phyloP scores from a whole-genome alignment of 2,329 filamentous ascomycete species.

The Neopestalotiopsis rosae region DNA sequence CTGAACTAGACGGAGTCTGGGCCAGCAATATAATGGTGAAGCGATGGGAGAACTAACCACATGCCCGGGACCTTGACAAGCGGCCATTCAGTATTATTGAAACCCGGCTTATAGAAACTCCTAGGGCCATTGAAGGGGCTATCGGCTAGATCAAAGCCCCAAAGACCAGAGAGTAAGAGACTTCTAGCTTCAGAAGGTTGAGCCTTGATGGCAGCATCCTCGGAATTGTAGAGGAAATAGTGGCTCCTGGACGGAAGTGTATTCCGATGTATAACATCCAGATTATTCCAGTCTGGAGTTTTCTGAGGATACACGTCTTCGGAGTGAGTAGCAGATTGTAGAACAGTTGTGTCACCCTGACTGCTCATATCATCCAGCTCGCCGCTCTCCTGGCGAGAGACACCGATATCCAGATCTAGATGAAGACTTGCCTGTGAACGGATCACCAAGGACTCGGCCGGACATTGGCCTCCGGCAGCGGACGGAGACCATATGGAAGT shows the following conservation, averaged over 20 bases:
- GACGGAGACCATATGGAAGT: not conserved
- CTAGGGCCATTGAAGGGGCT: slow-evolving; percentile 52
- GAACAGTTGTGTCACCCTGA: not conserved
- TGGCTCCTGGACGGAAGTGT: slow-evolving; percentile 61
- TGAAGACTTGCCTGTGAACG: slow-evolving; percentile 13
- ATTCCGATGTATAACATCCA: slow-evolving; percentile 63
- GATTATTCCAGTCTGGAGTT: slow-evolving; percentile 66
- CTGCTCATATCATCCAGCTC: not conserved
- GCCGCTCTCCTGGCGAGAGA: not conserved
- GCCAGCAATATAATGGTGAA: not conserved
- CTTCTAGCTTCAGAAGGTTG: slow-evolving; percentile 45
- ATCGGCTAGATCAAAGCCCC: slow-evolving; percentile 56
- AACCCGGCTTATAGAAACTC: slow-evolving; percentile 43
- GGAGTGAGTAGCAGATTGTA: slow-evolving; percentile 8
- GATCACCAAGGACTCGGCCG: slow-evolving; percentile 16
- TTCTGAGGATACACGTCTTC: slow-evolving; percentile 33
- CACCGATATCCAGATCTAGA: slow-evolving; percentile 3
- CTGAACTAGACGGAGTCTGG: not conserved
- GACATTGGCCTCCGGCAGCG: not conserved
- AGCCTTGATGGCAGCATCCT: slow-evolving; percentile 52
- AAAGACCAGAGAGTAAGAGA: slow-evolving; percentile 55
- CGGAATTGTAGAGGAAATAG: slow-evolving; percentile 58
- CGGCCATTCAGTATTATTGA: slow-evolving; percentile 43
- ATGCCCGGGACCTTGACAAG: slow-evolving; percentile 66
- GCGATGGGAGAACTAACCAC: slow-evolving; percentile 46